Percentiles rank a stretch among this genome's conserved stretches.
These are phyloP conservation scores for Torulaspora quercuum DNA, from an alignment of 805 yeast species.

Conservation along the genomic window DNA sequence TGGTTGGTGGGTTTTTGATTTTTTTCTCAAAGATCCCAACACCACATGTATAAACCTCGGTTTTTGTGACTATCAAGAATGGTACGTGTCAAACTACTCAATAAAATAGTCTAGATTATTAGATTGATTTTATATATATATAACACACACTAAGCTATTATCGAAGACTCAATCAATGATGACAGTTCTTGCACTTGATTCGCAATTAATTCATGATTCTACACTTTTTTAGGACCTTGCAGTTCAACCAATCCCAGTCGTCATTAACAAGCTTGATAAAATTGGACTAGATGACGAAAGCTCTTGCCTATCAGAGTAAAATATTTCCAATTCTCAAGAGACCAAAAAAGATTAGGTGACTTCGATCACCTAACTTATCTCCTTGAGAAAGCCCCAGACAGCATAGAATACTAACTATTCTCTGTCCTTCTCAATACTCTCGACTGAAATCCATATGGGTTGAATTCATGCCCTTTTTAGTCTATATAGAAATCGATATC, in stretches of 20 bases:
- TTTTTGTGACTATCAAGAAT: no score
- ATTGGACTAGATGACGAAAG: neutral
- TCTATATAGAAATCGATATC: no score
- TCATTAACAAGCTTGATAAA: constrained; percentile 10
- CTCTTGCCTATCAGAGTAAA: neutral
- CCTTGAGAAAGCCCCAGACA: constrained; percentile 5
- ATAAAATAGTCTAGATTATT: no score
- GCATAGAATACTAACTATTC: constrained; percentile 4
- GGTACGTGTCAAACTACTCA: no score
- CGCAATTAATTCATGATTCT: no score
- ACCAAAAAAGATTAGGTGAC: constrained; percentile 17
- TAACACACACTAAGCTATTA: no score
- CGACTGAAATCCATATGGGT: constrained; percentile 17
- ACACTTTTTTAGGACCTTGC: constrained; percentile 6
- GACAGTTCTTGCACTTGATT: no score
- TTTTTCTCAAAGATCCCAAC: no score
- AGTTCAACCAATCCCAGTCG: constrained; percentile 14
- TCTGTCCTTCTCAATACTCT: constrained; percentile 8
- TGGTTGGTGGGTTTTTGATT: no score
- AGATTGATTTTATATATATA: no score
- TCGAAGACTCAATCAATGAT: no score
- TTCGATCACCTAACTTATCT: constrained; percentile 19
- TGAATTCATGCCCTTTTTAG: constrained; percentile 7
- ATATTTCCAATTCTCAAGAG: constrained; percentile 5
- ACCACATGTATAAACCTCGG: no score